These are phyloP conservation scores for Filosporella fistucella DNA, from an alignment of 495 filamentous ascomycete genomes.

Conservation along the genomic window DNA sequence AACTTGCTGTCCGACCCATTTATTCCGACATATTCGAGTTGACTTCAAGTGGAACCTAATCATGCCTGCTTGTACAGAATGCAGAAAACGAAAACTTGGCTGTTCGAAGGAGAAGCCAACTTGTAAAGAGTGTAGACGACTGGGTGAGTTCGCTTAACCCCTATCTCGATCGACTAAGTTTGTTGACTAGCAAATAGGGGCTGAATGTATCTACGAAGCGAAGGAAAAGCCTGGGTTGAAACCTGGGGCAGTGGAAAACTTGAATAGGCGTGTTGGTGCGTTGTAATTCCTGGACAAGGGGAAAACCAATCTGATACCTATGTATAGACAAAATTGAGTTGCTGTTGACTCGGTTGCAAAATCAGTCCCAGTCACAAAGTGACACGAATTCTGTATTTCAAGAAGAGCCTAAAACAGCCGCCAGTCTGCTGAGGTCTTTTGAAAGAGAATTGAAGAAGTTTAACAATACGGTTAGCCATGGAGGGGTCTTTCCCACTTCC, in stretches of 20 bases:
- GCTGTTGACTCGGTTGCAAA: background rate
- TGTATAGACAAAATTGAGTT: slow-evolving; percentile 5
- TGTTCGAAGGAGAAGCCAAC: slow-evolving; percentile 1
- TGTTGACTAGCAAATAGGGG: too few relatives aligned
- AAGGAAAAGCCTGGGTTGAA: slow-evolving; percentile 26
- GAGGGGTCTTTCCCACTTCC: background rate
- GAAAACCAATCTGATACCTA: background rate
- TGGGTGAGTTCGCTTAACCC: background rate
- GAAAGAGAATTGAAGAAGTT: background rate
- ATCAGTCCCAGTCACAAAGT: background rate
- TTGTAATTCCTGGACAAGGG: too few relatives aligned
- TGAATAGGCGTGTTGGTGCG: slow-evolving; percentile 26
- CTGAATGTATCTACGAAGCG: slow-evolving; percentile 21
- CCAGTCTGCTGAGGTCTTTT: background rate
- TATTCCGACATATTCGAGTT: background rate
- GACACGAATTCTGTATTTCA: background rate
- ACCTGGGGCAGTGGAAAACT: slow-evolving; percentile 23
- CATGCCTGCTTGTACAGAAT: background rate
- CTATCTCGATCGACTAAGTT: too few relatives aligned
- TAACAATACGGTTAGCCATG: background rate
- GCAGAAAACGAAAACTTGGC: background rate
- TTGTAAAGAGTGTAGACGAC: background rate
- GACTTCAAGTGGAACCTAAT: background rate
- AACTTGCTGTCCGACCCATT: background rate
- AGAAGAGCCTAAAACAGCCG: background rate